A percentile compares a stretch with the other conserved stretches of the same genome.
phyloP scores from a whole-genome alignment of 306 rosid genomes.

The Lagenaria siceraria region DNA sequence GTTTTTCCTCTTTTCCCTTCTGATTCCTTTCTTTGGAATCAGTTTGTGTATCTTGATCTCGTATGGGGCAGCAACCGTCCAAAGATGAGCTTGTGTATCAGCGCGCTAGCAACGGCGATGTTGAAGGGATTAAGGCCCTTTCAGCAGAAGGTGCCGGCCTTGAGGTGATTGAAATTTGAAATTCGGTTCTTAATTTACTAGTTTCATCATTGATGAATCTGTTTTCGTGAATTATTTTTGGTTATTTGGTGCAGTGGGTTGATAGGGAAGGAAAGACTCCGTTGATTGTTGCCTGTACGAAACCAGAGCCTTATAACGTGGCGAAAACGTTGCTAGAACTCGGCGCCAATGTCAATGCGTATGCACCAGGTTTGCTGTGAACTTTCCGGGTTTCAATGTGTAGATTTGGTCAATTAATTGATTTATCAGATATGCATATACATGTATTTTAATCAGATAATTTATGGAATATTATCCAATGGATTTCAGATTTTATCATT shows the following conservation, averaged over 20 bases:
- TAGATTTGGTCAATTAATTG: neutral
- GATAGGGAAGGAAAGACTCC: constrained; percentile 79
- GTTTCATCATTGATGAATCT: neutral
- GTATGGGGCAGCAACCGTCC: constrained; percentile 83
- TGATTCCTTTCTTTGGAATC: neutral
- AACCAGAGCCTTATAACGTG: constrained; percentile 44
- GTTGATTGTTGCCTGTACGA: constrained; percentile 74
- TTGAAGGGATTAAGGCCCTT: constrained; percentile 67
- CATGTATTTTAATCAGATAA: neutral
- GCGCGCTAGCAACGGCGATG: constrained; percentile 60
- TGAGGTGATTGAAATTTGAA: constrained; percentile 38
- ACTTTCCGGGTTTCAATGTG: neutral
- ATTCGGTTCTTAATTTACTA: neutral
- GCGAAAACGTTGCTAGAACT: constrained; percentile 72
- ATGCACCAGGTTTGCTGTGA: constrained; percentile 56
- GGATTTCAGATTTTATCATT: neutral
- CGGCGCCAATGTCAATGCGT: constrained; percentile 86
- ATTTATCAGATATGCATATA: neutral
- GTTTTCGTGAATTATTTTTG: neutral
- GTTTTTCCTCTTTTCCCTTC: neutral
- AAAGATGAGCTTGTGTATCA: constrained; percentile 65
- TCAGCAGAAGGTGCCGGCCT: constrained; percentile 64
- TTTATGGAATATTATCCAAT: neutral
- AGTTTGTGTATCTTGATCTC: neutral
- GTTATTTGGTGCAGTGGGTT: constrained; percentile 44